Conservation (phyloP, 345 rosid genomes). For the Eucalyptus cladocalyx region DNA sequence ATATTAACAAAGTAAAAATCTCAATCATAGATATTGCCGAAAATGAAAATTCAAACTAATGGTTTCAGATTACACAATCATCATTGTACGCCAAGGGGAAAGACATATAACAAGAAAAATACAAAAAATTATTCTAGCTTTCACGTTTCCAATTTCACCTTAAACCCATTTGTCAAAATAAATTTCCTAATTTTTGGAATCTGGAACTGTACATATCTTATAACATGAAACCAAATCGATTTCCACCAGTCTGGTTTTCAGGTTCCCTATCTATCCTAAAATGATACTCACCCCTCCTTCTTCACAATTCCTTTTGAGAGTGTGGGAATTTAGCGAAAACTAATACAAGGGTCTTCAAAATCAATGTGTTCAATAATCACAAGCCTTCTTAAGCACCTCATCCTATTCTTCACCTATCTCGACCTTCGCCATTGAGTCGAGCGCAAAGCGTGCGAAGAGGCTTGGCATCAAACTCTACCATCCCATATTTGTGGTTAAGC, state of each 20-base stretch:
- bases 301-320: not conserved
- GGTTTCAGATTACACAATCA: accelerated
- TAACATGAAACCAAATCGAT: too few species aligned
- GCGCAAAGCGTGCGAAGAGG: too few species aligned
- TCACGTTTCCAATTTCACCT: accelerated
- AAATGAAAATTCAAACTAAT: too few species aligned
- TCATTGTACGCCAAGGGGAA: accelerated
- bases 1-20: too few species aligned
- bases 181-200: too few species aligned
- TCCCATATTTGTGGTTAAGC: not conserved
- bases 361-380: not conserved
- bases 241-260: accelerated
- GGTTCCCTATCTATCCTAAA: accelerated
- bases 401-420: not conserved
- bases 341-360: not conserved
- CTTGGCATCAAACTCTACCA: not conserved
- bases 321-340: not conserved
- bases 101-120: too few species aligned
- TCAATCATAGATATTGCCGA: accelerated
- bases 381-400: not conserved
- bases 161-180: accelerated
- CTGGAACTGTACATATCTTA: accelerated
- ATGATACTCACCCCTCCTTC: not conserved
- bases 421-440: not conserved
- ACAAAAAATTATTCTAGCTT: too few species aligned